Base-by-base conservation (phyloP, 2,329 filamentous ascomycete genomes). In the Microdochium nivale region DNA sequence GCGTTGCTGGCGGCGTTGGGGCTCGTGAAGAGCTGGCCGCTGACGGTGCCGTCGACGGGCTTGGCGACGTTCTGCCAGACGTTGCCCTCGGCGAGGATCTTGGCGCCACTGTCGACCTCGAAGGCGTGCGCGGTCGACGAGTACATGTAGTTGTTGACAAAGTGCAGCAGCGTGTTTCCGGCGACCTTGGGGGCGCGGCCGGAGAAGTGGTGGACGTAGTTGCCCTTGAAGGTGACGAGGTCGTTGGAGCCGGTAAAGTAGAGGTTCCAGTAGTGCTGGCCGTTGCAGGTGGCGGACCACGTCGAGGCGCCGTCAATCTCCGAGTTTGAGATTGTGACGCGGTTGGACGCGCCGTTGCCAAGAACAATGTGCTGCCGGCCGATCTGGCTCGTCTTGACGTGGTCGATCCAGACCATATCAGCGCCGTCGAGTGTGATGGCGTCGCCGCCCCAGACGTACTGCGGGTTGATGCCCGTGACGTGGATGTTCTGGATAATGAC, bases 401-500 rank as follows among this genome's bases (percentile, higher is more conserved):
- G 59, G 27, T 61, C 58, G 25, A 61, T 59, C 59, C 59, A 61
- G 10, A 61, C 53, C 32, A 71, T 55, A 55, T 76, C 73, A 14
- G 69, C 62, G 44, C 70, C 66, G 52, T 77, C 67, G 7, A 81
- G 62, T 40, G 76, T 78, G 61, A 82, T 78, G 37, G 74, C 79
- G 61, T 81, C 79, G 50, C 78, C 79, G 51, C 79, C 79, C 79
- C 79, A 82, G 58, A 82, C 77, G 59, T 80, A 78, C 61, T 77
- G 60, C 16, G 78, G 72, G 69, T 82, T 81, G 48, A 82, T 66
- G 50, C 78, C 67, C 49, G 76, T 79, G 60, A 81, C 72, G 50
- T 75, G 71, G 51, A 80, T 67, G 65, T 79, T 81, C 70, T 80
- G 80, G 62, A 83, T 76, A 60, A 84, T 83, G 62, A 85, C 67